A percentile compares a stretch with the other conserved stretches of the same genome.
These are phyloP conservation scores for Talaromyces sp. DNA, from an alignment of 2,329 filamentous ascomycete genomes.

Conservation along the genomic window DNA sequence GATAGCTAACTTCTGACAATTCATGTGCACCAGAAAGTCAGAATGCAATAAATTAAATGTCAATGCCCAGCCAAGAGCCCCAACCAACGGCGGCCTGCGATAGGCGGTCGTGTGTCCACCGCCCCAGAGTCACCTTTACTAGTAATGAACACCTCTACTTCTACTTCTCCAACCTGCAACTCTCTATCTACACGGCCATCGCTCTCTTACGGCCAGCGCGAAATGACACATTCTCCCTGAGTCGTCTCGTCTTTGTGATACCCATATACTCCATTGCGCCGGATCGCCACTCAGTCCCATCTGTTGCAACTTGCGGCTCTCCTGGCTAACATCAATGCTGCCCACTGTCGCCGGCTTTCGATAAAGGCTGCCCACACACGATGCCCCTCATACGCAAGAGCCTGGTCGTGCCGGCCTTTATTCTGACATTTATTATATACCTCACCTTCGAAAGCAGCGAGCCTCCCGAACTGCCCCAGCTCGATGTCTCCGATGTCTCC, in stretches of 20 bases:
- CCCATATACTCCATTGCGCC: not conserved
- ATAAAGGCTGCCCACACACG: not conserved
- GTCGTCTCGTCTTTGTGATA: not conserved
- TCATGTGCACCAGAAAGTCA: not conserved
- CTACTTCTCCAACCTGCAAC: not conserved
- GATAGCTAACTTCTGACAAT: not conserved
- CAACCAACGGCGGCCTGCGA: not conserved
- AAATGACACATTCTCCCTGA: not conserved
- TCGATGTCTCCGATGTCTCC: constrained; percentile 15
- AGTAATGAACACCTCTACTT: not conserved
- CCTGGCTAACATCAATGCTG: not conserved
- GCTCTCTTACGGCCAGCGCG: not conserved
- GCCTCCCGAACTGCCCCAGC: constrained; percentile 13
- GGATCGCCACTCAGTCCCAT: not conserved
- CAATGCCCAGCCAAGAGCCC: not conserved
- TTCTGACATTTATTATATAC: constrained; percentile 22
- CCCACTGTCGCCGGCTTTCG: not conserved
- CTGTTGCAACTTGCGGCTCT: not conserved
- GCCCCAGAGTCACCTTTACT: not conserved
- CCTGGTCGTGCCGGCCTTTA: constrained; percentile 20
- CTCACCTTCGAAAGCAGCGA: constrained; percentile 4
- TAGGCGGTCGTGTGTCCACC: not conserved
- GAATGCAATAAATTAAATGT: not conserved
- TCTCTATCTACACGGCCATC: not conserved
- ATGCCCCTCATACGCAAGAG: constrained; percentile 18